Percentiles rank a stretch among this genome's conserved stretches.
phyloP scores from a whole-genome alignment of 208 protist genomes.

The Endotrypanum monterogeii region DNA sequence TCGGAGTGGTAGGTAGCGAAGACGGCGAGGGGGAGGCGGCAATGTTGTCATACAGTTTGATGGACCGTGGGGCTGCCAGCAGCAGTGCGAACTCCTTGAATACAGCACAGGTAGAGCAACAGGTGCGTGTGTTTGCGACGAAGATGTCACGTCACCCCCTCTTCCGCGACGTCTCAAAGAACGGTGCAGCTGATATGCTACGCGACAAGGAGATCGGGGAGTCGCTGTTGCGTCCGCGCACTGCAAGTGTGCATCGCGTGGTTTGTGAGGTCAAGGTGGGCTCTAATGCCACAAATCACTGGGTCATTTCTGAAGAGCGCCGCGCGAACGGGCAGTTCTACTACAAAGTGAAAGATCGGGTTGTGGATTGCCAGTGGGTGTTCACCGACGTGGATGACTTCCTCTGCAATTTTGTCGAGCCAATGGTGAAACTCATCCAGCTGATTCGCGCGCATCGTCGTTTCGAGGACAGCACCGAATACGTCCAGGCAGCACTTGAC shows the following conservation, averaged over 20 bases:
- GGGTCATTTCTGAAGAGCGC: slow-evolving; percentile 75
- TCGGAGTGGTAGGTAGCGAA: slow-evolving; percentile 5
- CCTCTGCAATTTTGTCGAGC: slow-evolving; percentile 59
- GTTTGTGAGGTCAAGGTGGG: slow-evolving; percentile 83
- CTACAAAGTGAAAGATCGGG: slow-evolving; percentile 67
- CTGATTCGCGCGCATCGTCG: slow-evolving; percentile 62
- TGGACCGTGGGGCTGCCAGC: slow-evolving; percentile 33
- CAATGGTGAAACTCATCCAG: slow-evolving; percentile 60
- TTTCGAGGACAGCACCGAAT: slow-evolving; percentile 58
- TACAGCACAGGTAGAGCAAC: slow-evolving; percentile 51
- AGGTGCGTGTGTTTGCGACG: slow-evolving; percentile 63
- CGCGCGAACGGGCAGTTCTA: slow-evolving; percentile 62
- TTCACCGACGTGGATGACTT: slow-evolving; percentile 87
- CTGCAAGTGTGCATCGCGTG: slow-evolving; percentile 37
- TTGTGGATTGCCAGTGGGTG: slow-evolving; percentile 40
- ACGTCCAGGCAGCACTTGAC: slow-evolving; percentile 59
- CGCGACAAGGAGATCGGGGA: slow-evolving; percentile 85
- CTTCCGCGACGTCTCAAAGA: slow-evolving; percentile 66
- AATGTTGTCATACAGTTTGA: slow-evolving; percentile 40
- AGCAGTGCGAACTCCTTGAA: slow-evolving; percentile 77
- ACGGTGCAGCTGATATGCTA: slow-evolving; percentile 50
- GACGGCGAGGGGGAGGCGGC: slow-evolving; percentile 6
- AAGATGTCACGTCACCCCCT: slow-evolving; percentile 84
- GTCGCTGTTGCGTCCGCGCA: slow-evolving; percentile 66
- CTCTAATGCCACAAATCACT: slow-evolving; percentile 54